Conservation (phyloP, 148 eudicot species). For the Limonium bicolor region DNA sequence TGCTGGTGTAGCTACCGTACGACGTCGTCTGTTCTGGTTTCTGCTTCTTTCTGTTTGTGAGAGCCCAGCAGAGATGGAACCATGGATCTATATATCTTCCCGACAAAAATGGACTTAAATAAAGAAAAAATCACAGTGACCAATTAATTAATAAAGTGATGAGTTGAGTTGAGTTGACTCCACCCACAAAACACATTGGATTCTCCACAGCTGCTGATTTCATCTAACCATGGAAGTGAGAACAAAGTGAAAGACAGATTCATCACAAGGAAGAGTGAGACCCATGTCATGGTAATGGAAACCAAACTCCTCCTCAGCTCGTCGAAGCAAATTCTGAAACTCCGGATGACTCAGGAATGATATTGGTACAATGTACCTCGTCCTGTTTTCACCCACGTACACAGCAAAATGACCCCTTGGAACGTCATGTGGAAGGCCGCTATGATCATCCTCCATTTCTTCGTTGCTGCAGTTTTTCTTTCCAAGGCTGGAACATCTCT, state of each 20-base stretch:
- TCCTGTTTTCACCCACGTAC: conserved; percentile 38
- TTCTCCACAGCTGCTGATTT: too few relatives aligned
- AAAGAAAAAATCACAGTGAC: too few relatives aligned
- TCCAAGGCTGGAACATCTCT: conserved; percentile 34
- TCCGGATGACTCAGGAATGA: conserved; percentile 30
- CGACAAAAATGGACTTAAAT: too few relatives aligned
- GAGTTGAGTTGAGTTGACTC: too few relatives aligned
- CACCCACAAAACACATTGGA: too few relatives aligned
- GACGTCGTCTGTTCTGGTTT: too few relatives aligned
- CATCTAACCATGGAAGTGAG: conserved; percentile 23
- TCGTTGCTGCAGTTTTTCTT: conserved; percentile 25
- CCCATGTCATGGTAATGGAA: conserved; percentile 47
- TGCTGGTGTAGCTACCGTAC: too few relatives aligned
- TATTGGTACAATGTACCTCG: conserved; percentile 38
- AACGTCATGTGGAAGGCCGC: conserved; percentile 17
- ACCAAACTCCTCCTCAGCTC: conserved; percentile 55
- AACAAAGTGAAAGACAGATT: conserved; percentile 19
- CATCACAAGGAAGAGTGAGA: conserved; percentile 38
- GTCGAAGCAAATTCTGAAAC: conserved; percentile 35
- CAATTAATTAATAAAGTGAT: too few relatives aligned
- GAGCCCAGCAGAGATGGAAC: too few relatives aligned
- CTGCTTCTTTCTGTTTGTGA: too few relatives aligned
- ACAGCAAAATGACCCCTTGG: conserved; percentile 54
- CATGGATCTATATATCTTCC: too few relatives aligned
- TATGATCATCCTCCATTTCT: neutral